Evolutionary conservation across 1,284 basidiomycete genomes (phyloP), one percentile per base, ranked within the genome.

Genomic region (Termitomyces sp.): DNA sequence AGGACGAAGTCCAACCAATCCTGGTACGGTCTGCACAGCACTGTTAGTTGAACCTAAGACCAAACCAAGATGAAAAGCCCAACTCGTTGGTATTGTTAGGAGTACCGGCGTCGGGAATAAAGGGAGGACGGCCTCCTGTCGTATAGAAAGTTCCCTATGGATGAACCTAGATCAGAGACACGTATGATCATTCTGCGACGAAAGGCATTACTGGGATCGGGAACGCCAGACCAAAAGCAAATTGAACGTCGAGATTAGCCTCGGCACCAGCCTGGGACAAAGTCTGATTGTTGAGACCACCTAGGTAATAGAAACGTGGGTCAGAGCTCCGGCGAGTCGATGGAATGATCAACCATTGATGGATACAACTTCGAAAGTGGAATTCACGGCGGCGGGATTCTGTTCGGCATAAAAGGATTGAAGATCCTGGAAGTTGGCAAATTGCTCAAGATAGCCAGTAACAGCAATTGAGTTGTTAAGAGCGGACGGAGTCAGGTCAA

Each of bases 211-310:
- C 70, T 57, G 68, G 67, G 53, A 76, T 74, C 44, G 76, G 77
- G 60, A 75, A 76, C 0, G 83, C 73, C 26, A 88, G 56, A 24
- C 86, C 86, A 58, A 80, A 84, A 1, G 77, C 85, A 70, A 79
- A 87, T 65, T 84, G 86, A 6, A 73, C 77, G 66, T 88, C 90
- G 57, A 92, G 69, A 62, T 89, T 78, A 12, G 88, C 89, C 67
- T 92, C 90, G 4, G 63, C 66, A 1, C 86, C 88, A 10, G 86
- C 81, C 17, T 71, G 69, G 0, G 67, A 64, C 15, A 71, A 58
- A 34, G 64, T 81, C 67, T 92, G 89, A 57, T 77, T 74, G 62
- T 91, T 89, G 54, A 74, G 50, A 2, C 82, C 86, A 52, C 80
- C 84, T 77, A 52, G 7, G 28, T 53, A 50, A 21, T 28, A 10